A percentile compares a stretch with the other conserved stretches of the same genome.
Conservation (phyloP, 2,329 filamentous ascomycete genomes). For the Aspergillus tamarii region DNA sequence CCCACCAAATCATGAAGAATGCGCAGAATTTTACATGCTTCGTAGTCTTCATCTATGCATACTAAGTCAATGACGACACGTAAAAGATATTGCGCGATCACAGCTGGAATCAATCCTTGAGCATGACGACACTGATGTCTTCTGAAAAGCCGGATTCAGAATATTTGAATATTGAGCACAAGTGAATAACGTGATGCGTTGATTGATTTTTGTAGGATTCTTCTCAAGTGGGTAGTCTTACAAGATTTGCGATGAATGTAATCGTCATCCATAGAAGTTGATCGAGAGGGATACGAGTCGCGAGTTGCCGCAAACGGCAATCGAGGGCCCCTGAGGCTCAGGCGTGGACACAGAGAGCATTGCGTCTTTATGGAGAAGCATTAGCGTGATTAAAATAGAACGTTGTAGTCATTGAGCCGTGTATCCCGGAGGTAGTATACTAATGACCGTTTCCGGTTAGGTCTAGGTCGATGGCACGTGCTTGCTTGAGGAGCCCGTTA, state of each 20-base stretch:
- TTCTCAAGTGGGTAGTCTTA: neutral
- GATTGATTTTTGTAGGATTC: neutral
- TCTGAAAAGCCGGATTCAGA: neutral
- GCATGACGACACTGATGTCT: neutral
- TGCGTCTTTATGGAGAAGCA: neutral
- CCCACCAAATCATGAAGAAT: neutral
- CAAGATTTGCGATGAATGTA: neutral
- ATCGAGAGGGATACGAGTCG: neutral
- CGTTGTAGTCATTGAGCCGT: neutral
- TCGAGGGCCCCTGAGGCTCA: neutral
- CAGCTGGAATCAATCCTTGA: neutral
- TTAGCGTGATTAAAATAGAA: conserved; percentile 1
- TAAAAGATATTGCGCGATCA: neutral
- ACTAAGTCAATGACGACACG: neutral
- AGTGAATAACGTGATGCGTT: neutral
- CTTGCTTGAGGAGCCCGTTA: neutral
- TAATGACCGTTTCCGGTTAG: conserved; percentile 15
- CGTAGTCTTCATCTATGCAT: neutral
- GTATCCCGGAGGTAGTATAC: neutral
- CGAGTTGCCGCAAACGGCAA: conserved; percentile 6
- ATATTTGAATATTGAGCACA: neutral
- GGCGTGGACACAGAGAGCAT: neutral
- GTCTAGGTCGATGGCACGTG: neutral
- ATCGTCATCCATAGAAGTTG: conserved; percentile 7
- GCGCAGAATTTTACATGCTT: neutral